Evolutionary conservation across 495 filamentous ascomycete genomes (phyloP).

Genomic region (Daldinia grandis): DNA sequence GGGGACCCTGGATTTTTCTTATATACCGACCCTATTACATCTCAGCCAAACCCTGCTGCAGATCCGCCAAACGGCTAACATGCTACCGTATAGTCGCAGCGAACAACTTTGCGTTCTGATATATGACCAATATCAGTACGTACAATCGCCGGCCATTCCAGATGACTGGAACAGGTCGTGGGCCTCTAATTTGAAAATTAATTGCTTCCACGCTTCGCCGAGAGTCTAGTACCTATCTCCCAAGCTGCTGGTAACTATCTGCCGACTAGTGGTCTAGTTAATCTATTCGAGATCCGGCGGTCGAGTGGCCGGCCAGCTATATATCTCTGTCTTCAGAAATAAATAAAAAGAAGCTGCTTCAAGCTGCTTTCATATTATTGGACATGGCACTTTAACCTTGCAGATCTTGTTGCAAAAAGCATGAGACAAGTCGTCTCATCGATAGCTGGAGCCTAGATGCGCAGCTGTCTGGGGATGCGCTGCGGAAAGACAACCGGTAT

Average conservation of each 20-base stretch:
- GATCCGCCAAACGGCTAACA: slow-evolving; percentile 40
- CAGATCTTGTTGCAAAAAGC: slow-evolving; percentile 37
- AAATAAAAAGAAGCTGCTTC: slow-evolving; percentile 9
- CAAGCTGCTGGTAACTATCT: slow-evolving; percentile 30
- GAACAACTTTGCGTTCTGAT: slow-evolving; percentile 15
- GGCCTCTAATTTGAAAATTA: slow-evolving; percentile 27
- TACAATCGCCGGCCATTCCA: slow-evolving; percentile 30
- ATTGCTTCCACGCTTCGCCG: slow-evolving; percentile 33
- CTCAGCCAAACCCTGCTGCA: slow-evolving; percentile 39
- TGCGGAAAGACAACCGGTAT: slow-evolving; percentile 25
- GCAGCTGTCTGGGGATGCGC: slow-evolving; percentile 28
- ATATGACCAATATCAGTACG: slow-evolving; percentile 32
- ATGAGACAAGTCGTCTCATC: slow-evolving; percentile 31
- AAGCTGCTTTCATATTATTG: slow-evolving; percentile 14
- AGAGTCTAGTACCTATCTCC: slow-evolving; percentile 25
- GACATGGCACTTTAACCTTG: slow-evolving; percentile 17
- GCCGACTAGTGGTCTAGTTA: background rate
- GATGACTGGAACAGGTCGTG: slow-evolving; percentile 25
- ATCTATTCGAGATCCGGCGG: background rate
- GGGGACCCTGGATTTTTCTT: slow-evolving; percentile 41
- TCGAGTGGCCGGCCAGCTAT: slow-evolving; percentile 4
- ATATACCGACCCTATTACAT: slow-evolving; percentile 40
- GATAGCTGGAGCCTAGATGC: slow-evolving; percentile 34
- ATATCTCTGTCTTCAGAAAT: slow-evolving; percentile 3
- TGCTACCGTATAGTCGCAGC: slow-evolving; percentile 26